Percentiles rank a stretch among this genome's conserved stretches.
Conservation (phyloP, 202 grass and related monocot species). For the Dendrocalamus latiflorus region DNA sequence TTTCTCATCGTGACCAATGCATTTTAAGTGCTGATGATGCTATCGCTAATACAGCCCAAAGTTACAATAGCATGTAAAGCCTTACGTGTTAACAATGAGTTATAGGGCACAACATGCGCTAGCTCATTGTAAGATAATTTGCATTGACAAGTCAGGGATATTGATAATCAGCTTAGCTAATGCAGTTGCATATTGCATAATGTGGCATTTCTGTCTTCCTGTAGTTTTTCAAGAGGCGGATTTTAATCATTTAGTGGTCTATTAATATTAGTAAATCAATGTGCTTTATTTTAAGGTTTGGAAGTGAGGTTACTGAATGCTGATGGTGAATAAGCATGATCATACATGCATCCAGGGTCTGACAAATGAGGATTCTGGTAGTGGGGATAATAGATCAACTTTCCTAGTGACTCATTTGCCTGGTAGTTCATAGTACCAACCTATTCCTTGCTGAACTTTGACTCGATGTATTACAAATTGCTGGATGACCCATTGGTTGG, state of each 20-base stretch:
- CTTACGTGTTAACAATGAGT: background rate
- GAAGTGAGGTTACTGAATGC: background rate
- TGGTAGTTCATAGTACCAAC: background rate
- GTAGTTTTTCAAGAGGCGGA: background rate
- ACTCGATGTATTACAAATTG: background rate
- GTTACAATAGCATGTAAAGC: background rate
- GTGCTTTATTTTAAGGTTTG: background rate
- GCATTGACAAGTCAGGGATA: background rate
- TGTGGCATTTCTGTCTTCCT: background rate
- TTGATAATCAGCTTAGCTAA: slow-evolving; percentile 15
- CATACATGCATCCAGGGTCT: background rate
- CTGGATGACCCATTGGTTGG: background rate
- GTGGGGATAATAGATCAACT: background rate
- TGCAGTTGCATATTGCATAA: background rate
- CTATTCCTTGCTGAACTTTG: background rate
- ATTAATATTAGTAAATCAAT: background rate
- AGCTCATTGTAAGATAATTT: slow-evolving; percentile 4
- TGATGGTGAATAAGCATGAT: background rate
- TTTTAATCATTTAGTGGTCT: background rate
- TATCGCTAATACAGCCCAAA: background rate
- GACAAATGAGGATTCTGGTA: background rate
- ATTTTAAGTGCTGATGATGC: slow-evolving; percentile 9
- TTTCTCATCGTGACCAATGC: background rate
- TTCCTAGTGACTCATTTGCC: background rate
- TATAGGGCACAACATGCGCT: background rate